These are phyloP conservation scores for Aspergillus pseudoviridinutans DNA, from an alignment of 2,329 filamentous ascomycete genomes.

Conservation along the genomic window DNA sequence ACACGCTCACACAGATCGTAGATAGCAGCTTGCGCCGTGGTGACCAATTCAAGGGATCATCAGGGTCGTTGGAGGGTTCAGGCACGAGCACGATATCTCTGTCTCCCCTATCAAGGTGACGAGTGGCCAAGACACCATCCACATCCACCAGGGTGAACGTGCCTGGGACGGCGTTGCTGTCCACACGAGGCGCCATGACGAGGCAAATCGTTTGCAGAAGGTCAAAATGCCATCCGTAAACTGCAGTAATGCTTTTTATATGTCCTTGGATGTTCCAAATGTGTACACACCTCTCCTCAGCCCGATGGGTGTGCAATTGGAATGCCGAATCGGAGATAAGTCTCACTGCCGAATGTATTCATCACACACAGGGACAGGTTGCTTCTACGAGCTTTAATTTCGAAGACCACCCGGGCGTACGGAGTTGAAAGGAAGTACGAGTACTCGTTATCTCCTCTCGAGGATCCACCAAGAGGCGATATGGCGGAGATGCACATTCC, in stretches of 20 bases:
- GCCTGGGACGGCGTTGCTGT: conserved; percentile 35
- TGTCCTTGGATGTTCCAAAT: background rate
- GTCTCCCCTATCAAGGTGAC: conserved; percentile 26
- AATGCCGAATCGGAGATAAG: background rate
- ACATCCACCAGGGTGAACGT: conserved; percentile 44
- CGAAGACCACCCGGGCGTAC: background rate
- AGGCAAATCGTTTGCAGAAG: background rate
- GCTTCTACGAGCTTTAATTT: background rate
- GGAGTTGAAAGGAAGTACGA: background rate
- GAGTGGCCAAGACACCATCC: conserved; percentile 29
- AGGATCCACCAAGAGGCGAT: background rate
- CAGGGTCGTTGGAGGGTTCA: conserved; percentile 42
- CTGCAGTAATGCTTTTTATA: background rate
- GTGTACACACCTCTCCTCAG: background rate
- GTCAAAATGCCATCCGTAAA: background rate
- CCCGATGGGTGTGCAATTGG: background rate
- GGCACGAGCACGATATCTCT: conserved; percentile 42
- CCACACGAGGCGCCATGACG: conserved; percentile 24
- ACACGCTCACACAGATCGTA: conserved; percentile 41
- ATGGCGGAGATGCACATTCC: background rate
- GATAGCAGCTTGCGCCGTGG: conserved; percentile 40
- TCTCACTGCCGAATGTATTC: background rate
- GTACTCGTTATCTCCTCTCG: background rate
- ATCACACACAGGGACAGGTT: background rate
- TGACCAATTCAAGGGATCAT: conserved; percentile 48